These are phyloP conservation scores for Vigna radiata DNA, from an alignment of 306 rosid genomes.

Conservation along the genomic window DNA sequence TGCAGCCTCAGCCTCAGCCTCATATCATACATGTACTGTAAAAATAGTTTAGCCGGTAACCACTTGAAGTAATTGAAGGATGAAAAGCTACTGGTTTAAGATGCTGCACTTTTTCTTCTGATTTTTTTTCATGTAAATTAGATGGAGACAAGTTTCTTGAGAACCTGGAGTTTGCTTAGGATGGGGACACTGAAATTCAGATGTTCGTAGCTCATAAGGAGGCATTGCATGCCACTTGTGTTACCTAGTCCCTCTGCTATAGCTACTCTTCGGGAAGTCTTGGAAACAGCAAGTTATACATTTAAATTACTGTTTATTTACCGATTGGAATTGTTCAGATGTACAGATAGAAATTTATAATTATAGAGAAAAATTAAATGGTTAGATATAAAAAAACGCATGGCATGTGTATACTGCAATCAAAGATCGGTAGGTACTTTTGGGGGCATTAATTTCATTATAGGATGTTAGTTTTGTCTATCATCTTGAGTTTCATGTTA, in stretches of 20 bases:
- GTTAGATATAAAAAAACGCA: conserved; percentile 36
- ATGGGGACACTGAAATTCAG: conserved; percentile 26
- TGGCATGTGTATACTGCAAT: conserved; percentile 43
- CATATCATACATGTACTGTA: conserved; percentile 60
- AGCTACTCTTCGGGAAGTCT: conserved; percentile 31
- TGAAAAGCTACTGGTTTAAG: conserved; percentile 29
- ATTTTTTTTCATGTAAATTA: conserved; percentile 26
- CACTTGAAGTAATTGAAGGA: conserved; percentile 14
- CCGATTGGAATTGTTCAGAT: conserved; percentile 36
- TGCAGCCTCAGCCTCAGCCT: conserved; percentile 63
- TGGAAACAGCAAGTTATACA: conserved; percentile 37
- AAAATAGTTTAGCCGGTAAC: conserved; percentile 28
- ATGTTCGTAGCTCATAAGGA: conserved; percentile 1
- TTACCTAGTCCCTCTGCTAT: conserved; percentile 13
- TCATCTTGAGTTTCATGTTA: conserved; percentile 5
- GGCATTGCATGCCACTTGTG: conserved; percentile 30
- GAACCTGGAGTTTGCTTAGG: conserved; percentile 38
- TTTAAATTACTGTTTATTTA: conserved; percentile 4
- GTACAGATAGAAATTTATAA: conserved; percentile 44
- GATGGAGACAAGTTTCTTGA: conserved; percentile 43
- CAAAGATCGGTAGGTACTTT: conserved; percentile 1
- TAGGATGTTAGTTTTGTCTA: conserved; percentile 9
- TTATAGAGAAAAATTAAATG: conserved; percentile 36
- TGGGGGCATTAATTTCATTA: conserved; percentile 2
- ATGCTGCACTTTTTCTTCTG: conserved; percentile 40